Conservation (phyloP, 768 basidiomycete species). For the Tricholoma terreum region DNA sequence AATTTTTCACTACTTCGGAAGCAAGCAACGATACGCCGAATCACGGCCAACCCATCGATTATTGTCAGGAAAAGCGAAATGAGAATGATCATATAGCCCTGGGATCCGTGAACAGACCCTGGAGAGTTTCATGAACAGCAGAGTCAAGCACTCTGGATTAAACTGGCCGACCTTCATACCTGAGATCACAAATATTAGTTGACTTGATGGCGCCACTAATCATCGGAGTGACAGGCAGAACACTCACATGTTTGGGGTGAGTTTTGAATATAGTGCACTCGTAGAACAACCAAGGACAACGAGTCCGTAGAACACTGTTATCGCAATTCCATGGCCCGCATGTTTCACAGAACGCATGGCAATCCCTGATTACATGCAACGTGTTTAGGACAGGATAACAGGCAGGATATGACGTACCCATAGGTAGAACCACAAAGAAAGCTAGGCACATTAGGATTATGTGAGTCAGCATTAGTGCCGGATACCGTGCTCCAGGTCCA, state of each 20-base stretch:
- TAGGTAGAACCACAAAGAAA: conserved; percentile 80
- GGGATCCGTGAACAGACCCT: conserved; percentile 55
- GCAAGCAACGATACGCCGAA: conserved; percentile 52
- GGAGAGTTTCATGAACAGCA: background rate
- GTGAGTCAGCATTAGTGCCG: conserved; percentile 73
- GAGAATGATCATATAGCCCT: conserved; percentile 52
- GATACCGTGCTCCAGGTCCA: conserved; percentile 42
- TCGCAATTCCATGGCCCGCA: conserved; percentile 53
- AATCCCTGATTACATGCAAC: conserved; percentile 50
- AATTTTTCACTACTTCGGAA: conserved; percentile 41
- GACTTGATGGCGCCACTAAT: conserved; percentile 10
- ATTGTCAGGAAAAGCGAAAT: conserved; percentile 36
- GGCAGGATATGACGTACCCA: conserved; percentile 46
- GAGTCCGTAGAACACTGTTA: conserved; percentile 62
- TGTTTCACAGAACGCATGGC: conserved; percentile 77
- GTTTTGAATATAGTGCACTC: conserved; percentile 68
- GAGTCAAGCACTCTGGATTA: conserved; percentile 1
- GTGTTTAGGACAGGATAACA: background rate
- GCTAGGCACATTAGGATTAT: conserved; percentile 71
- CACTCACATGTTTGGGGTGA: conserved; percentile 81
- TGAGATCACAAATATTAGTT: conserved; percentile 29
- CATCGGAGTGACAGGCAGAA: conserved; percentile 14
- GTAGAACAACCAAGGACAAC: conserved; percentile 62
- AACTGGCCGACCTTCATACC: conserved; percentile 58
- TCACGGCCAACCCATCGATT: conserved; percentile 50